A percentile compares a stretch with the other conserved stretches of the same genome.
phyloP scores from a whole-genome alignment of 805 yeast species.

The Saturnispora gosingensis region DNA sequence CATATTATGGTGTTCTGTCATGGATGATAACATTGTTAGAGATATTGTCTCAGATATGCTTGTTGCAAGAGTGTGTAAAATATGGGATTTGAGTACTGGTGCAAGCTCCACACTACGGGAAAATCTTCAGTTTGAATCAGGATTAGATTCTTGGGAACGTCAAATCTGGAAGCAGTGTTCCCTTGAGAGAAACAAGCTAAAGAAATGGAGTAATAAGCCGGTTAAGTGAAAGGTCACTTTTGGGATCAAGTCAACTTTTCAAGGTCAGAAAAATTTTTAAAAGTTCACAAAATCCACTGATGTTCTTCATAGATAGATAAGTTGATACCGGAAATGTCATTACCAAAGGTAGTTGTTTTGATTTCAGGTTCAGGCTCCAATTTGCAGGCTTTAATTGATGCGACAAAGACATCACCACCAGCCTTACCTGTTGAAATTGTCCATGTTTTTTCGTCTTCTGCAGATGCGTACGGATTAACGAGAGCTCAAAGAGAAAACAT shows the following conservation, averaged over 20 bases:
- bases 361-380: conserved; percentile 97
- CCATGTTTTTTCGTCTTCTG: conserved; percentile 76
- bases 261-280: background rate
- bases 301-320: background rate
- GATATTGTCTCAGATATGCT: conserved; percentile 40
- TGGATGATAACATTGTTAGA: conserved; percentile 54
- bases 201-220: background rate
- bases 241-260: conserved; percentile 1
- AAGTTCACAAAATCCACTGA: background rate
- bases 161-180: conserved; percentile 44
- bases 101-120: conserved; percentile 11
- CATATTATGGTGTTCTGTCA: conserved; percentile 69
- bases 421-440: conserved; percentile 42
- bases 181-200: conserved; percentile 1
- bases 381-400: conserved; percentile 87
- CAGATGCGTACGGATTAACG: conserved; percentile 77
- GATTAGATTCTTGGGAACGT: conserved; percentile 73
- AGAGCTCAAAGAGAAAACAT: conserved; percentile 67
- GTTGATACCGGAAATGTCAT: background rate
- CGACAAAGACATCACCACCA: conserved; percentile 29
- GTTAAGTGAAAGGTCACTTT: background rate
- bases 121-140: conserved; percentile 38
- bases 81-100: conserved; percentile 48
- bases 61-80: conserved; percentile 55
- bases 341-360: conserved; percentile 50